phyloP scores from a whole-genome alignment of 371 early-diverging fungal genomes.

The Syncephalis plumigaleata region DNA sequence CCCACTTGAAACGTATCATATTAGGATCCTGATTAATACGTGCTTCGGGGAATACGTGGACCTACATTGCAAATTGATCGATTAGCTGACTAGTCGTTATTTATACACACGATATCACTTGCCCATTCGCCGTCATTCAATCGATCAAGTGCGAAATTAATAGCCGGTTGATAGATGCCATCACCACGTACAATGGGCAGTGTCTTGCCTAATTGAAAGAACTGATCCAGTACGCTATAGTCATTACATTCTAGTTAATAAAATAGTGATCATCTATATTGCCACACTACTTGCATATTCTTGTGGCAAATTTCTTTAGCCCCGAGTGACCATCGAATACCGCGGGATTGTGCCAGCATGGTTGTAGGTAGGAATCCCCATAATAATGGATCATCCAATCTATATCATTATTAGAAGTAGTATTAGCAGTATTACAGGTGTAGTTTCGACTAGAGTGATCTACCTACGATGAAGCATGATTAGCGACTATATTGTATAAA shows the following conservation, averaged over 20 bases:
- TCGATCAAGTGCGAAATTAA: conserved; percentile 49
- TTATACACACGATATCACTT: conserved; percentile 7
- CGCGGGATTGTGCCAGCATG: conserved; percentile 20
- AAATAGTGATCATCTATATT: background rate
- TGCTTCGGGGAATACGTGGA: conserved; percentile 77
- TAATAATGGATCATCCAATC: conserved; percentile 66
- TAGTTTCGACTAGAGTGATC: no score
- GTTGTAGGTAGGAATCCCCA: conserved; percentile 54
- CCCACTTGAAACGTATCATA: conserved; percentile 74
- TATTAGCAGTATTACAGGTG: no score
- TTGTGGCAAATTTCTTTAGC: conserved; percentile 74
- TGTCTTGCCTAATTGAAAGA: conserved; percentile 62
- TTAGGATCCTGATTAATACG: conserved; percentile 42
- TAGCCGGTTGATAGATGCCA: conserved; percentile 70
- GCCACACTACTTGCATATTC: conserved; percentile 26
- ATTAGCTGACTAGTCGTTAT: conserved; percentile 8
- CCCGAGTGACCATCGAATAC: conserved; percentile 66
- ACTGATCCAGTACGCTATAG: conserved; percentile 30
- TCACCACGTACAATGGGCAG: conserved; percentile 73
- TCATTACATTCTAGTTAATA: background rate
- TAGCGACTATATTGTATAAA: conserved; percentile 14
- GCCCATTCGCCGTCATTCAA: conserved; percentile 42
- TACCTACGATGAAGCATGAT: conserved; percentile 25
- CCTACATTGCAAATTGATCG: conserved; percentile 21
- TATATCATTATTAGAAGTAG: conserved; percentile 11